Evolutionary conservation across 805 yeast genomes (phyloP), one percentile per base, ranked within the genome.

Genomic region (Pichia pseudocactophila): DNA sequence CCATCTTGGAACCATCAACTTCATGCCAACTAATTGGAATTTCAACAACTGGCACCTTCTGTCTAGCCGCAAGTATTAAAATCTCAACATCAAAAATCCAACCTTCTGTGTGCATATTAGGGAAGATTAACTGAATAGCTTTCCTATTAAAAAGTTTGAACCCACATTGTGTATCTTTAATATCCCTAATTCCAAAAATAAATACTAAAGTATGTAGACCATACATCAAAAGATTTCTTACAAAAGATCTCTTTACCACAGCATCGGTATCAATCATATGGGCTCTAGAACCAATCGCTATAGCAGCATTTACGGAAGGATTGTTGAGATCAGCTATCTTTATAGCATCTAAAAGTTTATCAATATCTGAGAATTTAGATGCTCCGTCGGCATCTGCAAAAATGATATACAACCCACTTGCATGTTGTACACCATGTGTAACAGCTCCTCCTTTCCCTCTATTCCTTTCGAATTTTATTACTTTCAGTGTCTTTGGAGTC

Each of bases 301-400:
- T 67, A 0, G 78, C 83, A 1, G 87, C 73, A 2, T 26, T 34
- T 5, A 37, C 47, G 2, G 54, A 44, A 13, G 61, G 59, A 7
- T 52, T 41, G 17, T 39, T 30, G 0, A 43, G 34, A 31, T 57
- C 61, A 7, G 55, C 30, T 17, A 47, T 46, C 26, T 64, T 51
- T 25, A 82, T 66, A 11, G 66, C 62, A 3, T 55, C 56, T 10
- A 76, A 48, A 44, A 89, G 66, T 43, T 71, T 74, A 2, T 56
- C 56, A 20, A 83, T 67, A 59, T 89, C 96, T 20, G 74, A 55
- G 58, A 92, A 92, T 51, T 73, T 70, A 20, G 95, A 81, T 4
- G 98, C 97, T 28, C 97, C 97, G 63, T 92, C 98, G 1, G 97
- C 98, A 63, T 92, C 98, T 1, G 96, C 97, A 66, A 92, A 92